phyloP scores from a whole-genome alignment of 495 filamentous ascomycete genomes.

The Xylaria nigripes region DNA sequence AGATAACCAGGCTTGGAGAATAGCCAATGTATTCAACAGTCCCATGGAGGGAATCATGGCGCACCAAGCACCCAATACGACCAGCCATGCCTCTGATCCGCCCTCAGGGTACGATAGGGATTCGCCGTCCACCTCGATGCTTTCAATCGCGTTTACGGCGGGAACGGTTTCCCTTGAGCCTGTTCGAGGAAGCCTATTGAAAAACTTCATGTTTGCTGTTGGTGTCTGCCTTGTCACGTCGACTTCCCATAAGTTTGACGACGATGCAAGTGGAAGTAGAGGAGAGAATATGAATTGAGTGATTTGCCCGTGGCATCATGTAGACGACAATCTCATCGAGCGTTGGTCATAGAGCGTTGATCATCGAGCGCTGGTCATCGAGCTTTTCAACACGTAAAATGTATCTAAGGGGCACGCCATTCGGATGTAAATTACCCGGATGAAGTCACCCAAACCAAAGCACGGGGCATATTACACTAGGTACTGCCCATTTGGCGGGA shows the following conservation, averaged over 20 bases:
- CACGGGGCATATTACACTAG: conserved; percentile 2
- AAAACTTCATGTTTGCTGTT: background rate
- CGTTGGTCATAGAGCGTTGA: background rate
- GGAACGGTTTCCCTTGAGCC: background rate
- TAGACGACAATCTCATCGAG: background rate
- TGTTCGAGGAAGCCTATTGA: background rate
- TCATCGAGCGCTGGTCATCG: background rate
- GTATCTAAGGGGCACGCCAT: background rate
- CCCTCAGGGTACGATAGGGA: conserved; percentile 49
- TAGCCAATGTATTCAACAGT: conserved; percentile 54
- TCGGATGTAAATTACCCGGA: conserved; percentile 1
- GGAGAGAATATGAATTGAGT: background rate
- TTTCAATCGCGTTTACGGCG: background rate
- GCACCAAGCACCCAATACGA: conserved; percentile 52
- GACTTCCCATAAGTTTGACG: background rate
- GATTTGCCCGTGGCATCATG: background rate
- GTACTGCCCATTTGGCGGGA: background rate
- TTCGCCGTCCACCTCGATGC: conserved; percentile 8
- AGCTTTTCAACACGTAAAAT: background rate
- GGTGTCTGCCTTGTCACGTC: background rate
- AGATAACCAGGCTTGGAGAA: conserved; percentile 56
- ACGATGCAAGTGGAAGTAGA: background rate
- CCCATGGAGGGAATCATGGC: conserved; percentile 58
- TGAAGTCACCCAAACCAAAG: background rate
- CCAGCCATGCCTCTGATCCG: conserved; percentile 52